Percentiles rank a stretch among this genome's conserved stretches.
Evolutionary conservation across 345 rosid genomes (phyloP).

Genomic region (Eucalyptus sp.): DNA sequence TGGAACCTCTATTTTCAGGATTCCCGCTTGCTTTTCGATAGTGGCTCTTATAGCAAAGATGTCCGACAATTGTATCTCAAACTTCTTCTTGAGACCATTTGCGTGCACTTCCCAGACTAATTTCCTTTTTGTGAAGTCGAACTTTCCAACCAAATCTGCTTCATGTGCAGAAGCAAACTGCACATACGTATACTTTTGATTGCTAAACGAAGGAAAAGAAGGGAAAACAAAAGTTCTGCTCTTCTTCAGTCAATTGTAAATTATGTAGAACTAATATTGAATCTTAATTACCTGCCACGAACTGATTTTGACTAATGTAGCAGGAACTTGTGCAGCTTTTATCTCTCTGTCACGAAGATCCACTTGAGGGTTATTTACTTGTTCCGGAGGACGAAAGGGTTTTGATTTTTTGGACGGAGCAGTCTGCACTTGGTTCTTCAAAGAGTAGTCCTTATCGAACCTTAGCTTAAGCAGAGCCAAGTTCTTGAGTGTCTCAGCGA

Average conservation of each 20-base stretch:
- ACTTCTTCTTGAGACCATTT: constrained; percentile 15
- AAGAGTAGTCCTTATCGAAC: not conserved
- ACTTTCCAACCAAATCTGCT: constrained; percentile 44
- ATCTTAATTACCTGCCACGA: constrained; percentile 26
- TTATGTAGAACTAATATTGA: not conserved
- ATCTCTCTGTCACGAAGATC: not conserved
- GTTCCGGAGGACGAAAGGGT: not conserved
- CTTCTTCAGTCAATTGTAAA: not conserved
- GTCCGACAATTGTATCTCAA: constrained; percentile 24
- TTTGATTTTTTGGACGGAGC: not conserved
- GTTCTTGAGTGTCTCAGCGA: not conserved
- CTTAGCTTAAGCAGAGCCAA: constrained; percentile 2
- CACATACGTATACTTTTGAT: not conserved
- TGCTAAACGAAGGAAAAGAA: not conserved
- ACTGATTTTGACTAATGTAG: constrained; percentile 17
- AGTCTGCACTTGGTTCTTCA: not conserved
- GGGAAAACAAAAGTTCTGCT: not conserved
- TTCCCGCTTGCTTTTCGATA: constrained; percentile 1
- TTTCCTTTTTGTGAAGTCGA: constrained; percentile 41
- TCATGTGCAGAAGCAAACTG: constrained; percentile 20
- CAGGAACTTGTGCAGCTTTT: not conserved
- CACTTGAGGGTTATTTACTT: not conserved
- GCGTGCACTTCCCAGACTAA: constrained; percentile 56
- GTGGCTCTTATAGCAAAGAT: constrained; percentile 11
- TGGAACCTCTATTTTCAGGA: constrained; percentile 19